Base-by-base conservation (phyloP, 306 rosid species). In the Canavalia gladiata region DNA sequence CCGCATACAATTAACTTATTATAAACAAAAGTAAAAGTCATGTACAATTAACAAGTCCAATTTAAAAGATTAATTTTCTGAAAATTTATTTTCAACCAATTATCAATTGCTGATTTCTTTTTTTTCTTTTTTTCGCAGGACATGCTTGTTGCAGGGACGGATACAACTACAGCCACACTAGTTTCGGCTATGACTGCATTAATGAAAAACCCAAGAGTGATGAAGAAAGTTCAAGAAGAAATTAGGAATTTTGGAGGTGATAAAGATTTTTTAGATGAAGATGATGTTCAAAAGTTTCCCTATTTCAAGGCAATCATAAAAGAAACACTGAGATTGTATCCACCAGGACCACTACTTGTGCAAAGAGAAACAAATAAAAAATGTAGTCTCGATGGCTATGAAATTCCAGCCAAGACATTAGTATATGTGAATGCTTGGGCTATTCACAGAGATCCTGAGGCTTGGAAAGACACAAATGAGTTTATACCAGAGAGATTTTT, bases 291-390 rank as follows among this genome's bases (percentile, higher is more conserved):
- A 41, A 70, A 85, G 4, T 64, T 65, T n/a, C n/a, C 55, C 0
- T 85, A 85, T 64, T 55, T 85, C 0, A 81, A 81, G n/a, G 81
- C 73, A 1, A 13, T 80, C 13, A 49, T 72, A 13, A 80, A 80
- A 58, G 82, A 76, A 50, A 41, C 58, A 35, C 2, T 81, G 4
- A 81, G 84, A 74, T 31, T 81, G 13, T 7, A 73, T 4, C 51
- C 8, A 8, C 50, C 75, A 39, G 68, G 2, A 0, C 55, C 74
- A 28, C 29, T 72, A 2, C 72, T 80, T 9, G 28, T 62, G 2
- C 68, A 4, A 9, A 72, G 58, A 50, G 79, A 63, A 31, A 30
- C 73, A 72, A 81, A 12, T 5, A n/a, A 50, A 59, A 4, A 56
- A 0, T 63, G 45, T 9, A 52, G 3, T 2, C 7, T 81, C 12